Conservation (phyloP, 441 rosid species). For the Geranium incanum region DNA sequence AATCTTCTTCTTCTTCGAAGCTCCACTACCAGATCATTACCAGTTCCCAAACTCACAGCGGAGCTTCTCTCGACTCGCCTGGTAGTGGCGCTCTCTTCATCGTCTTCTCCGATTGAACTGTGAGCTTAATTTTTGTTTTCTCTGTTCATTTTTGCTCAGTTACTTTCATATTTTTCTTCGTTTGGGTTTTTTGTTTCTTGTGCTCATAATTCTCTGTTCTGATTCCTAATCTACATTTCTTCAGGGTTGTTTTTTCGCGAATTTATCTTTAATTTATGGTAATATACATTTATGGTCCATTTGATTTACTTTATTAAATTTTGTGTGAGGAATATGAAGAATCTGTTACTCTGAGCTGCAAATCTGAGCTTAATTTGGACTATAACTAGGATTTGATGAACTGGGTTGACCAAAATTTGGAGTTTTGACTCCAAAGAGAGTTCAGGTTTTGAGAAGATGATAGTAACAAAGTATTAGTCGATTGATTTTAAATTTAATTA, state of each 20-base stretch:
- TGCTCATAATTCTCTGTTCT: neutral
- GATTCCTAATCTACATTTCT: neutral
- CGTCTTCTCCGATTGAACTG: neutral
- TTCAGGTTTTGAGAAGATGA: neutral
- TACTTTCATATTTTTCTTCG: neutral
- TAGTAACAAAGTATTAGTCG: neutral
- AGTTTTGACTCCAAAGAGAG: neutral
- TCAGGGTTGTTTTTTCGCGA: neutral
- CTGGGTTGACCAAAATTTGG: neutral
- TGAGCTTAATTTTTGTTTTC: neutral
- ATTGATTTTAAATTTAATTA: neutral
- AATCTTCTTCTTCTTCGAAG: constrained; percentile 4
- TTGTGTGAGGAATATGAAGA: neutral
- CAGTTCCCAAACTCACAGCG: neutral
- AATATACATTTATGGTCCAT: neutral
- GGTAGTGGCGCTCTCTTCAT: neutral
- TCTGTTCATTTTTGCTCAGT: neutral
- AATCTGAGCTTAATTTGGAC: neutral
- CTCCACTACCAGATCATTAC: neutral
- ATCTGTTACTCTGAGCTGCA: neutral
- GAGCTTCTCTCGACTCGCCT: neutral
- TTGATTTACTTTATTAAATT: neutral
- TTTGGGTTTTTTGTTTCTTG: neutral
- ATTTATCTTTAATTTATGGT: neutral
- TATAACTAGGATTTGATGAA: neutral